Conservation (phyloP, 768 basidiomycete species). For the Leccinum ochraceum region DNA sequence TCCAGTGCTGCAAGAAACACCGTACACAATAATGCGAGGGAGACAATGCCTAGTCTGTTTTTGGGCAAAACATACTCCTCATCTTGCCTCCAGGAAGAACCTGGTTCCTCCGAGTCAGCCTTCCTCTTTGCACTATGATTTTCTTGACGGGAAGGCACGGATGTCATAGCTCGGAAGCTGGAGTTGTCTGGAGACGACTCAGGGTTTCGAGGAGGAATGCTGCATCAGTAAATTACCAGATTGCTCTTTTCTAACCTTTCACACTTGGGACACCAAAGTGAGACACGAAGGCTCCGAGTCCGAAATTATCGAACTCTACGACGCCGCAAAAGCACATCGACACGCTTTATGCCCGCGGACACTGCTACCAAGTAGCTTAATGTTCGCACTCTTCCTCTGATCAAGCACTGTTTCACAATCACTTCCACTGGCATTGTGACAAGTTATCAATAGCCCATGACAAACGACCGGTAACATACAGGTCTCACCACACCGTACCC, state of each 20-base stretch:
- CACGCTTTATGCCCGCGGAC: neutral
- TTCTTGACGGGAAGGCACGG: neutral
- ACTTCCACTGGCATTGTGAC: neutral
- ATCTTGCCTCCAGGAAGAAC: constrained; percentile 50
- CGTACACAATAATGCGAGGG: constrained; percentile 23
- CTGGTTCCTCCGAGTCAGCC: constrained; percentile 27
- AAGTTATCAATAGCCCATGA: neutral
- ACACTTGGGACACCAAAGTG: neutral
- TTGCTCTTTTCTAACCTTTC: neutral
- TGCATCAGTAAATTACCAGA: neutral
- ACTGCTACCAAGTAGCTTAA: neutral
- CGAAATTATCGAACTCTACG: neutral
- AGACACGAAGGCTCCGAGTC: neutral
- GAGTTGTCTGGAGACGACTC: neutral
- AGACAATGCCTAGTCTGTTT: constrained; percentile 17
- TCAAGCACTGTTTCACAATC: neutral
- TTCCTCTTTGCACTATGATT: neutral
- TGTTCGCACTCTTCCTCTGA: neutral
- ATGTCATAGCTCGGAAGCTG: neutral
- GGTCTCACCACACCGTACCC: neutral
- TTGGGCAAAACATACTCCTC: constrained; percentile 53
- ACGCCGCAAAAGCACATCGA: neutral
- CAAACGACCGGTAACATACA: neutral
- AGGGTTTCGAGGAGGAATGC: neutral
- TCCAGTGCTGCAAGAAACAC: constrained; percentile 49